Percentiles rank a stretch among this genome's conserved stretches.
Conservation (phyloP, 108 stramenopile genomes). For the Fistulifera pelliculosa region DNA sequence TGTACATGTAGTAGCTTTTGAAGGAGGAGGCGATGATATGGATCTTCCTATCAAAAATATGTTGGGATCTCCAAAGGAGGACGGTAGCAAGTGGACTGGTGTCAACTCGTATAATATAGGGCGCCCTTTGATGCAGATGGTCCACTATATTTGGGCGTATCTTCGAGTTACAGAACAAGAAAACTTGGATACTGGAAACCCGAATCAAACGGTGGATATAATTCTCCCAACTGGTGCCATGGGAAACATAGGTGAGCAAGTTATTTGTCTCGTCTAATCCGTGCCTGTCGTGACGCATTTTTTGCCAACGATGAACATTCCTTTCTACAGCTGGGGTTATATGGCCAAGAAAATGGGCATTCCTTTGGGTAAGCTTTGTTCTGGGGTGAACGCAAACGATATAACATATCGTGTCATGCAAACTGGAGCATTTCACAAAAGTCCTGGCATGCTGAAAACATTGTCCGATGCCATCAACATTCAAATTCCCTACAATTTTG, state of each 20-base stretch:
- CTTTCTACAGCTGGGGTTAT: conserved; percentile 21
- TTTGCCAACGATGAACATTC: too few relatives aligned
- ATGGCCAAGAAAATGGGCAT: conserved; percentile 76
- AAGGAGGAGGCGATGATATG: conserved; percentile 91
- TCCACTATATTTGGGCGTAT: conserved; percentile 84
- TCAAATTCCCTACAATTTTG: conserved; percentile 77
- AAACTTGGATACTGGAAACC: conserved; percentile 2
- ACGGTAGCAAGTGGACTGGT: conserved; percentile 34
- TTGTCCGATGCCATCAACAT: conserved; percentile 87
- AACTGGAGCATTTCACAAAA: conserved; percentile 43
- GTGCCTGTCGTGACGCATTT: too few relatives aligned
- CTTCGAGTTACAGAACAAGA: conserved; percentile 51
- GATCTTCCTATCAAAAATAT: conserved; percentile 78
- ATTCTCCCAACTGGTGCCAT: conserved; percentile 88
- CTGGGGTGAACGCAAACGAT: conserved; percentile 78
- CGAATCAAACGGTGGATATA: conserved; percentile 39
- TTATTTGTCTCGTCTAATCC: not conserved
- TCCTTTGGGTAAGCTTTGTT: conserved; percentile 51
- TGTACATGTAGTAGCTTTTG: conserved; percentile 64
- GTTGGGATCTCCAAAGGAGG: conserved; percentile 10
- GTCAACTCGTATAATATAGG: conserved; percentile 86
- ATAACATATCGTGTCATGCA: conserved; percentile 52
- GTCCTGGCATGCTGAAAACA: conserved; percentile 52
- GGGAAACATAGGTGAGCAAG: conserved; percentile 52
- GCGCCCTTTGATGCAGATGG: conserved; percentile 76